Percentiles rank a stretch among this genome's conserved stretches.
phyloP scores from a whole-genome alignment of 129 eudicot genomes.

The Flaveria sonorensis region DNA sequence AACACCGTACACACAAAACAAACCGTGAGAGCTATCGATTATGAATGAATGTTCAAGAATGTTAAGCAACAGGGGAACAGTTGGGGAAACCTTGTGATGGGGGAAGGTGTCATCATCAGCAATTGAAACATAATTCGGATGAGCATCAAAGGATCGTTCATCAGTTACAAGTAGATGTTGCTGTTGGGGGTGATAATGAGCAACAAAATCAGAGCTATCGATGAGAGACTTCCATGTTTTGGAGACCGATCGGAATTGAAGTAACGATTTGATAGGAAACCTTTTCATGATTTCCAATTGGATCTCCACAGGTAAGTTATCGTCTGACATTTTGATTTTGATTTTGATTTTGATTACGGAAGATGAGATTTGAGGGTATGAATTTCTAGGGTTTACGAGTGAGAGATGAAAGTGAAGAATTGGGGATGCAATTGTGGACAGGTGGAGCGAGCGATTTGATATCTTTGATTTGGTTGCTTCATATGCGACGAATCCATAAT shows the following conservation, averaged over 20 bases:
- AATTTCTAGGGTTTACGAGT: no score
- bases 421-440: no score
- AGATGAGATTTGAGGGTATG: background rate
- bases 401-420: no score
- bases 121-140: background rate
- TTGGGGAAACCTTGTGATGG: background rate
- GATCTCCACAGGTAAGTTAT: background rate
- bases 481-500: no score
- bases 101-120: background rate
- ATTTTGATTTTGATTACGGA: background rate
- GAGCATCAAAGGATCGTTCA: background rate
- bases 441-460: no score
- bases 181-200: background rate
- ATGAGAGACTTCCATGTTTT: background rate
- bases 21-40: background rate
- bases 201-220: background rate
- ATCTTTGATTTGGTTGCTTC: no score
- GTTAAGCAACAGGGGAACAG: background rate
- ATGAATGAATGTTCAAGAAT: no score
- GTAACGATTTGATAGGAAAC: background rate
- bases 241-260: background rate
- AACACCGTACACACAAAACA: slow-evolving; percentile 31
- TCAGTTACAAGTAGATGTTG: background rate
- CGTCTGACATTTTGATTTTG: background rate
- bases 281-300: background rate